These are phyloP conservation scores for Kurtzmaniella quercitrusa DNA, from an alignment of 1,139 yeast species.

Conservation along the genomic window DNA sequence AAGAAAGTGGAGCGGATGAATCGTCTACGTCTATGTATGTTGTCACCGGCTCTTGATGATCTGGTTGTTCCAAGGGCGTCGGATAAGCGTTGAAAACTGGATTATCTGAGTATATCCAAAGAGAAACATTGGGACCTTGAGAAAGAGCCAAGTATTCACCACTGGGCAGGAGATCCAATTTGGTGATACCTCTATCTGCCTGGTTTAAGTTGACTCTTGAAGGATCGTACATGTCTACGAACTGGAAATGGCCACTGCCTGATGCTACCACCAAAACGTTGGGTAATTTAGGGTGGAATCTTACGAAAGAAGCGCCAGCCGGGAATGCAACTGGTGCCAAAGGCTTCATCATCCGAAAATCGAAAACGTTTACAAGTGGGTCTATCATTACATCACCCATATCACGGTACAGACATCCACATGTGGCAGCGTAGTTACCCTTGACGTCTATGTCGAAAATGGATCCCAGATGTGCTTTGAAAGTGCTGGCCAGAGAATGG, in stretches of 20 bases:
- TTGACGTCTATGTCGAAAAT: conserved; percentile 74
- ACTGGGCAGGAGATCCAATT: conserved; percentile 63
- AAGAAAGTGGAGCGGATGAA: conserved; percentile 50
- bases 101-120: conserved; percentile 14
- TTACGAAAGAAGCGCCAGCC: conserved; percentile 82
- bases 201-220: conserved; percentile 58
- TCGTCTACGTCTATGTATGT: conserved; percentile 35
- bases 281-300: conserved; percentile 83
- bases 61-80: conserved; percentile 49
- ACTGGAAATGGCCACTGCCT: conserved; percentile 74
- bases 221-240: conserved; percentile 80
- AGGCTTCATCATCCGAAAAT: conserved; percentile 68
- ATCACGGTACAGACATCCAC: conserved; percentile 66
- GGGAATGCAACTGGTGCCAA: conserved; percentile 83
- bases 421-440: conserved; percentile 74
- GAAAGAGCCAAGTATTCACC: conserved; percentile 48
- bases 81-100: conserved; percentile 46
- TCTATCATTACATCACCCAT: conserved; percentile 43
- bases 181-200: conserved; percentile 32
- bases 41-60: conserved; percentile 15
- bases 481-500: conserved; percentile 50
- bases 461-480: conserved; percentile 71
- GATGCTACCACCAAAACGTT: conserved; percentile 76
- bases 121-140: conserved; percentile 1
- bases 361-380: conserved; percentile 81